Evolutionary conservation across 2,329 filamentous ascomycete species (phyloP).

Genomic region (Penicillium sp.): DNA sequence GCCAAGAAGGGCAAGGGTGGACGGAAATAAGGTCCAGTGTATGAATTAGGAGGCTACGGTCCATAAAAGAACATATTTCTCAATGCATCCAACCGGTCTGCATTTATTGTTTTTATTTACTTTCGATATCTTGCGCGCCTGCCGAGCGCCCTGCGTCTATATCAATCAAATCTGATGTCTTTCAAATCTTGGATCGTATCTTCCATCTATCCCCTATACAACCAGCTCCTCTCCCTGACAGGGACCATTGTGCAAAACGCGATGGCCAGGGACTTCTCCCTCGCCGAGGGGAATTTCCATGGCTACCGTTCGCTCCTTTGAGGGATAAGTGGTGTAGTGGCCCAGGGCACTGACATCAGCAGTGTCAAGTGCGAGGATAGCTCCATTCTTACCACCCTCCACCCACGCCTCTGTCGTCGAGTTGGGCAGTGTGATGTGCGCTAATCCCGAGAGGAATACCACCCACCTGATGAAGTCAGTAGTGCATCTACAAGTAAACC

Average conservation of each 20-base stretch:
- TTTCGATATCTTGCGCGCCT: slow-evolving; percentile 15
- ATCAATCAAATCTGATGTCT: slow-evolving; percentile 4
- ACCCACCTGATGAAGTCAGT: slow-evolving; percentile 29
- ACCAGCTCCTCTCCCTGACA: slow-evolving; percentile 32
- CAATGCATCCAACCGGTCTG: slow-evolving; percentile 12
- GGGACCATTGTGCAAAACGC: slow-evolving; percentile 44
- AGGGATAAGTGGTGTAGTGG: slow-evolving; percentile 47
- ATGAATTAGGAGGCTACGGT: slow-evolving; percentile 21
- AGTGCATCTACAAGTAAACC: background rate
- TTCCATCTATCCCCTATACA: background rate
- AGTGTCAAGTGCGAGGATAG: slow-evolving; percentile 49
- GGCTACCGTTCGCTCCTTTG: slow-evolving; percentile 38
- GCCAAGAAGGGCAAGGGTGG: slow-evolving; percentile 37
- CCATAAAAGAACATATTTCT: slow-evolving; percentile 18
- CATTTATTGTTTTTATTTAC: slow-evolving; percentile 13
- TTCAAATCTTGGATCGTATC: background rate
- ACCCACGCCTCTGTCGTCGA: slow-evolving; percentile 41
- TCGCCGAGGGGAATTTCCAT: slow-evolving; percentile 42
- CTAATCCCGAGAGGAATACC: slow-evolving; percentile 44
- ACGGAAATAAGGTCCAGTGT: slow-evolving; percentile 32
- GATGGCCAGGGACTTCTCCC: slow-evolving; percentile 40
- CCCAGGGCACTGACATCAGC: slow-evolving; percentile 42
- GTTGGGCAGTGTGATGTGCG: slow-evolving; percentile 47
- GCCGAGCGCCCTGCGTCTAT: slow-evolving; percentile 11
- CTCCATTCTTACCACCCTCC: slow-evolving; percentile 44